Base-by-base conservation (phyloP, 2,329 filamentous ascomycete genomes). In the Pseudogymnoascus sp. region DNA sequence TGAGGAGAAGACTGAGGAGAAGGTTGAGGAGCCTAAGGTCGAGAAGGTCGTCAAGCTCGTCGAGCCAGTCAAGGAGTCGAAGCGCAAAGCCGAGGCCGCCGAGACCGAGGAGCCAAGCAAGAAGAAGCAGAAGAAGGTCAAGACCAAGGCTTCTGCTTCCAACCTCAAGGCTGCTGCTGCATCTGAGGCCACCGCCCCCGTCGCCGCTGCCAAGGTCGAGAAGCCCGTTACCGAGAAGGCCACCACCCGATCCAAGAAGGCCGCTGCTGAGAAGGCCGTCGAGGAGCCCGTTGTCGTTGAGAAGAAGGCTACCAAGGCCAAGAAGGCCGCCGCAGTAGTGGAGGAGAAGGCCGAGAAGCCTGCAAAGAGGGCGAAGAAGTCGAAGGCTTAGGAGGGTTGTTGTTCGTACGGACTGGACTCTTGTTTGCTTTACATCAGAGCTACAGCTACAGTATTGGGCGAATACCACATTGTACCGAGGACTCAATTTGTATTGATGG, bases 301-400 rank as follows among this genome's bases (percentile, higher is more conserved):
- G 64, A 70, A 74, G 62, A 80, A 66, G 44, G 26, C 66, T 2
- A 33, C 31, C 7, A 66, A 67, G 63, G 40, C 42, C 19, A 62
- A 65, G 64, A 67, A 67, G 42, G 63, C 56, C 11, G 37, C 47
- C 6, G 61, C 26, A 13, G 42, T 31, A 5, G 62, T 40, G 26
- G 37, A 63, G 61, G 42, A 44, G 31, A 44, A 42, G 16, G 61
- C 38, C 6, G 33, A 62, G 35, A 79, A 74, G 81, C 81, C 47
- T 1, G 47, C 47, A 4, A 53, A 53, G 76, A 78, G 75, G 64
- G 69, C 75, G 21, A 78, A 76, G 59, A 77, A 76, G 66, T 73
- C 59, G 6, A 67, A 67, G 59, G 37, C 64, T 21, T 61, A 61
- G 4, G 26, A 10, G 24, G 7, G 26, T 26, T 33, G 16, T 14